Percentiles rank a stretch among this genome's conserved stretches.
Evolutionary conservation across 257 asterid species (phyloP).

Genomic region (Forsythia viridissima): DNA sequence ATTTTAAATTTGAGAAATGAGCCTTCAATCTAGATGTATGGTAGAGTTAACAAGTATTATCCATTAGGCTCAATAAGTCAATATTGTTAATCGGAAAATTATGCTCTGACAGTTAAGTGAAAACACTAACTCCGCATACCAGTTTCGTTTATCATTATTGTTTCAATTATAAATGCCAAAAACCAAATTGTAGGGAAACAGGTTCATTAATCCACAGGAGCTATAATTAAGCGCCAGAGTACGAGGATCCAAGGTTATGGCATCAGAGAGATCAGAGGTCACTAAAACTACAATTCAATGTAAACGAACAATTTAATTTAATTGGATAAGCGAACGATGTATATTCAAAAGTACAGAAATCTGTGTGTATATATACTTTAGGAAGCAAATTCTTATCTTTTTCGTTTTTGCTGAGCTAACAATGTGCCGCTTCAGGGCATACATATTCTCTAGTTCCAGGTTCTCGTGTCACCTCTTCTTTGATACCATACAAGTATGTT

Average conservation of each 20-base stretch:
- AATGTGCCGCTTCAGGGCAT: neutral
- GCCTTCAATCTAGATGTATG: neutral
- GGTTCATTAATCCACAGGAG: neutral
- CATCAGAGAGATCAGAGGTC: slow-evolving; percentile 3
- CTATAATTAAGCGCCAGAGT: neutral
- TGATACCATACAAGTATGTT: neutral
- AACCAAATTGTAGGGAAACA: neutral
- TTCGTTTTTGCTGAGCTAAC: neutral
- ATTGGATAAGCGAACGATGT: neutral
- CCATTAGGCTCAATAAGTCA: slow-evolving; percentile 2
- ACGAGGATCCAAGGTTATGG: neutral
- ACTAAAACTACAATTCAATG: neutral
- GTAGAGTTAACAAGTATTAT: neutral
- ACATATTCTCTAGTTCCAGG: neutral
- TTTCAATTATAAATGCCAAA: neutral
- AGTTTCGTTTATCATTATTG: neutral
- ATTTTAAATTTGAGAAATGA: neutral
- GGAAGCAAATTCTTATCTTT: neutral
- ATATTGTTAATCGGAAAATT: neutral
- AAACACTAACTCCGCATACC: neutral
- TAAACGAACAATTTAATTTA: neutral
- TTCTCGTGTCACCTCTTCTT: neutral
- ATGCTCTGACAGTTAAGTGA: neutral
- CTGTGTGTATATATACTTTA: neutral
- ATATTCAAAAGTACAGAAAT: neutral